Evolutionary conservation across 208 protist genomes (phyloP).

Genomic region (Novymonas esmeraldas): DNA sequence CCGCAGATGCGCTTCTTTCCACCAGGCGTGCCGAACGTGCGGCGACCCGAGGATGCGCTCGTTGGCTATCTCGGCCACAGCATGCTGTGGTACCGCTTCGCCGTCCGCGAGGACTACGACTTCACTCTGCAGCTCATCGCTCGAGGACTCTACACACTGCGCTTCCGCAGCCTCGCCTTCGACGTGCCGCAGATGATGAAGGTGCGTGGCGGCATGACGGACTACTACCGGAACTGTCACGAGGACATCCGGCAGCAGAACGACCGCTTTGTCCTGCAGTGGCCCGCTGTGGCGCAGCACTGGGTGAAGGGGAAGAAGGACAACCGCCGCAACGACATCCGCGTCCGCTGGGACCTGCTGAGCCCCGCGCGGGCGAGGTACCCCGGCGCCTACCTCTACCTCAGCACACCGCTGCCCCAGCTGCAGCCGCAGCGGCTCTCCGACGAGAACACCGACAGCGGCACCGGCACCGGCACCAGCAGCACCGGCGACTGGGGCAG

Average conservation of each 20-base stretch:
- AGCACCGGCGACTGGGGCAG: constrained; percentile 1
- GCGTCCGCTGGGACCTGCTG: constrained; percentile 75
- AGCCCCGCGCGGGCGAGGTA: constrained; percentile 52
- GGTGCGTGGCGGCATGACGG: constrained; percentile 81
- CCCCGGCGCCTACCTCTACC: constrained; percentile 60
- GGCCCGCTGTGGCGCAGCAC: constrained; percentile 70
- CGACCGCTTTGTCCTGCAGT: constrained; percentile 65
- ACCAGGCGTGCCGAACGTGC: constrained; percentile 29
- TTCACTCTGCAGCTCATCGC: constrained; percentile 88
- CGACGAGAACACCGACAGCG: not conserved
- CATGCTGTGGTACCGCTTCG: constrained; percentile 86
- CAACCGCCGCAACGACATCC: constrained; percentile 73
- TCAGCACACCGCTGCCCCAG: constrained; percentile 46
- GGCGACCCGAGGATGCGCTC: constrained; percentile 42
- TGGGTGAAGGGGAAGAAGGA: constrained; percentile 78
- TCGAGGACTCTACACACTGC: constrained; percentile 70
- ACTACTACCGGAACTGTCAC: constrained; percentile 81
- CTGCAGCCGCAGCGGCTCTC: constrained; percentile 41
- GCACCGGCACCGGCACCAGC: not conserved
- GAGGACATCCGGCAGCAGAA: constrained; percentile 78
- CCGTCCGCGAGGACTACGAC: constrained; percentile 91
- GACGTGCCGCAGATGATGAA: constrained; percentile 86
- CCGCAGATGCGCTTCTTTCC: constrained; percentile 52
- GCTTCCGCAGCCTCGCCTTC: constrained; percentile 84
- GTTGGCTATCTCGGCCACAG: constrained; percentile 42